Percentiles rank a stretch among this genome's conserved stretches.
Conservation (phyloP, 176 grass and related monocot species). For the Microstegium vimineum region DNA sequence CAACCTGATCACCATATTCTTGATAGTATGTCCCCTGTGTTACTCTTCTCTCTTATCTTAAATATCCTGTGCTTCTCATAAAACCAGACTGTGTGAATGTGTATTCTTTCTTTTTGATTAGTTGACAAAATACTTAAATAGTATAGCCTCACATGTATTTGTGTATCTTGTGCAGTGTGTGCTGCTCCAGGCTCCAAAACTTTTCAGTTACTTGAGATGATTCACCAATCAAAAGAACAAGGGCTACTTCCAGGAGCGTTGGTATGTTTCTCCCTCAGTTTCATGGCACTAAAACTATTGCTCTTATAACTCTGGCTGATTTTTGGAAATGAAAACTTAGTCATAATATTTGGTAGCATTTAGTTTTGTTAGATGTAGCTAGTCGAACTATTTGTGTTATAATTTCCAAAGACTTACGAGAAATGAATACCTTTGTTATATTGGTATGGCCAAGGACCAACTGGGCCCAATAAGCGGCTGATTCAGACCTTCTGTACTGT, state of each 20-base stretch:
- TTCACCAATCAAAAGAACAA: slow-evolving; percentile 55
- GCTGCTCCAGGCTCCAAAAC: slow-evolving; percentile 95
- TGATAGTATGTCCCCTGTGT: slow-evolving; percentile 67
- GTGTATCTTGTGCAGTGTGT: slow-evolving; percentile 65
- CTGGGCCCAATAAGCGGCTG: not conserved
- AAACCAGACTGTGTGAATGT: not conserved
- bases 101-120: slow-evolving; percentile 8
- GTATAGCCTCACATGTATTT: not conserved
- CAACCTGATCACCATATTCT: slow-evolving; percentile 75
- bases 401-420: not conserved
- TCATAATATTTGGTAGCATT: not conserved
- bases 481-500: not conserved
- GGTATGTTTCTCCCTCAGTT: slow-evolving; percentile 34
- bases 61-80: not conserved
- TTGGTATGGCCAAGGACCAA: not conserved
- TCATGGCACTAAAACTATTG: slow-evolving; percentile 9
- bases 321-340: slow-evolving; percentile 6
- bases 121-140: not conserved
- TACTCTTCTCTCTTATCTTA: slow-evolving; percentile 14
- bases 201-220: slow-evolving; percentile 95
- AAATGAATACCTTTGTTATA: not conserved
- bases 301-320: not conserved
- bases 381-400: not conserved
- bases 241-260: slow-evolving; percentile 65
- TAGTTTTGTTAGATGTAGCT: not conserved